Evolutionary conservation across 257 asterid species (phyloP), one percentile per base, ranked within the genome.

Genomic region (Solanum microdontum): DNA sequence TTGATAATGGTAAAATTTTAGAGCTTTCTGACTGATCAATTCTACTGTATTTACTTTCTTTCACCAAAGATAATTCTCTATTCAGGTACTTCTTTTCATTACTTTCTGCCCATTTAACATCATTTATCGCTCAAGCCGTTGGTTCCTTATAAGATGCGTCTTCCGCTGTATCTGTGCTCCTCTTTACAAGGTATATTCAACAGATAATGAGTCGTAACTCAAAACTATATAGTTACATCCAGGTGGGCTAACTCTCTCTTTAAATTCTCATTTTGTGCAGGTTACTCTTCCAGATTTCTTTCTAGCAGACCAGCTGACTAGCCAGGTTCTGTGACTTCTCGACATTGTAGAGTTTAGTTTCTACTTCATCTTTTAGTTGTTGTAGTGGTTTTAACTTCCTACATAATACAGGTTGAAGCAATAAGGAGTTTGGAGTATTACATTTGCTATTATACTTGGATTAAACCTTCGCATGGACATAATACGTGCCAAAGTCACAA

Each of bases 81-180:
- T 89, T 88, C 87, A 95, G 98, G 96, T 92, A 73, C 89, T 92
- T 88, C 88, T 93, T 84, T 70, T 88, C 83, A 90, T 93, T 87
- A 84, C 77, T 34, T 90, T 91, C 90, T 93, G 95, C 91, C 98
- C 98, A 60, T 93, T 94, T 89, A 91, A 91, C 89, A 82, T 94
- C 87, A 72, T 95, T 58, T 94, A 91, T 80, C 97, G 92, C 45
- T 93, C 98, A 70, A 95, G 98, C 51, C 95, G 96, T 87, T 91
- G 89, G 83, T 93, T 92, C 92, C 94, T 94, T 66, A 87, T 93
- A 60, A 95, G 86, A 90, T 90, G 94, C 33, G 26, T 91, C 68
- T 91, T 92, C 75, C 98, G 82, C 86, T 94, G 98, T 87, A 72
- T 94, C 82, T 94, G 97, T 86, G 95, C 98, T 90, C 98, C 98